A percentile compares a stretch with the other conserved stretches of the same genome.
These are phyloP conservation scores for Sporothrix curviconia DNA, from an alignment of 2,329 filamentous ascomycete genomes.

Conservation along the genomic window DNA sequence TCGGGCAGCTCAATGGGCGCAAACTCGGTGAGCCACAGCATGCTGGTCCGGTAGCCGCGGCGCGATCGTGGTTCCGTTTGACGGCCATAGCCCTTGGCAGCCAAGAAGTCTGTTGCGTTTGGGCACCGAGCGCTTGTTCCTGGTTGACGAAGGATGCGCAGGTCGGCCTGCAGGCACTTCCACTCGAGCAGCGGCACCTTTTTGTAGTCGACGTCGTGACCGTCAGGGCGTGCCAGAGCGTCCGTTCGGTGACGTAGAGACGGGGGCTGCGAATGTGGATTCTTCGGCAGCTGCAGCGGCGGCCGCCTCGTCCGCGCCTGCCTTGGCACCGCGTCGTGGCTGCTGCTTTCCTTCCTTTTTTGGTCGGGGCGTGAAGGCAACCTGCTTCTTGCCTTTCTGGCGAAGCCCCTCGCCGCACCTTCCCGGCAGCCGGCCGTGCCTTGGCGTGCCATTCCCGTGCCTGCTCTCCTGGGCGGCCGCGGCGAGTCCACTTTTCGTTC, in stretches of 20 bases:
- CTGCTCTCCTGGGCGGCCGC: neutral
- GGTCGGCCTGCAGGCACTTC: slow-evolving; percentile 53
- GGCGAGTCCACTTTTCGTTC: neutral
- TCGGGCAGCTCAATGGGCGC: slow-evolving; percentile 40
- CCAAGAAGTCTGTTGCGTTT: slow-evolving; percentile 53
- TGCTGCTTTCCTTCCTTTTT: neutral
- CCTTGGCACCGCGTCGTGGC: too few species aligned
- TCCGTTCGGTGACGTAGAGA: slow-evolving; percentile 47
- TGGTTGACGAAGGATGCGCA: slow-evolving; percentile 52
- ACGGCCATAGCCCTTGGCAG: slow-evolving; percentile 56
- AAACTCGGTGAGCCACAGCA: slow-evolving; percentile 53
- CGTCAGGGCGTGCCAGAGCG: slow-evolving; percentile 53
- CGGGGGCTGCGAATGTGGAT: slow-evolving; percentile 23
- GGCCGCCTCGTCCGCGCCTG: neutral
- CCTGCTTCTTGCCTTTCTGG: too few species aligned
- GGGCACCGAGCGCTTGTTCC: slow-evolving; percentile 57
- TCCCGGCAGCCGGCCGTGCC: neutral
- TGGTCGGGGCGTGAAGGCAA: too few species aligned
- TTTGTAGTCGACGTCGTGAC: slow-evolving; percentile 53
- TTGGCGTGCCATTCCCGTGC: neutral
- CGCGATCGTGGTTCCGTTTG: slow-evolving; percentile 53
- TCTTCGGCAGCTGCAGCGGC: slow-evolving; percentile 4
- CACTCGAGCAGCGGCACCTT: slow-evolving; percentile 53
- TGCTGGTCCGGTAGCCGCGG: slow-evolving; percentile 56
- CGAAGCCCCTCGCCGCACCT: neutral